A percentile compares a stretch with the other conserved stretches of the same genome.
These are phyloP conservation scores for Blastobotrys raffinosifermentans DNA, from an alignment of 1,139 yeast genomes.

Conservation along the genomic window DNA sequence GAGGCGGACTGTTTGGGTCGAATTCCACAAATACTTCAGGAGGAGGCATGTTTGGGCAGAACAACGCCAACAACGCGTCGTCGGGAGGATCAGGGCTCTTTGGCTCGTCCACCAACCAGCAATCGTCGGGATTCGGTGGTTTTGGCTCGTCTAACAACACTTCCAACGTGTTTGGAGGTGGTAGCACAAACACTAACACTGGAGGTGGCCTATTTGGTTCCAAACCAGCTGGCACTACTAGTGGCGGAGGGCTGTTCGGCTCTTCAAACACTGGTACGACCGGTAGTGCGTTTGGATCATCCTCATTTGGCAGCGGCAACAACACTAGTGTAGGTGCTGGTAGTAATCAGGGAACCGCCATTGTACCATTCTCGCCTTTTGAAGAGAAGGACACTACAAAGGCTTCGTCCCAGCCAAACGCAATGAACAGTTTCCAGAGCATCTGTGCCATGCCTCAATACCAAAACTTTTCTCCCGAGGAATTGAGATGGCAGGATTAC, in stretches of 20 bases:
- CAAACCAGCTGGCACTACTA: slow-evolving; percentile 25
- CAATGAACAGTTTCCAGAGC: slow-evolving; percentile 55
- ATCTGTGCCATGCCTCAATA: slow-evolving; percentile 90
- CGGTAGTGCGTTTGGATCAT: slow-evolving; percentile 20
- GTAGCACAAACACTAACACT: slow-evolving; percentile 13
- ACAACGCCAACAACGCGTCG: slow-evolving; percentile 13
- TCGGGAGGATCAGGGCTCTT: slow-evolving; percentile 26
- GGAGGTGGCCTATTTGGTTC: slow-evolving; percentile 29
- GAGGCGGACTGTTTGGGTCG: slow-evolving; percentile 35
- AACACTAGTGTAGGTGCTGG: slow-evolving; percentile 12
- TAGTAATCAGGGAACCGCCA: slow-evolving; percentile 58
- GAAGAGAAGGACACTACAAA: slow-evolving; percentile 71
- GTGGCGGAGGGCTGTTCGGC: slow-evolving; percentile 6
- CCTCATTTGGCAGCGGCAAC: slow-evolving; percentile 25
- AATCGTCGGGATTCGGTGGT: slow-evolving; percentile 23
- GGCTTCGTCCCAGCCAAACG: slow-evolving; percentile 25
- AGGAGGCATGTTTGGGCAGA: slow-evolving; percentile 10
- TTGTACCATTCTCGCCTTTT: slow-evolving; percentile 50
- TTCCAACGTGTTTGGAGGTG: slow-evolving; percentile 16
- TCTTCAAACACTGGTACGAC: no score
- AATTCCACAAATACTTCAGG: slow-evolving; percentile 19
- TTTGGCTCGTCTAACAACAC: slow-evolving; percentile 26
- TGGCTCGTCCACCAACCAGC: slow-evolving; percentile 22
- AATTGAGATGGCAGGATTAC: slow-evolving; percentile 83
- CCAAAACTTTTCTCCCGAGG: slow-evolving; percentile 73